Conservation (phyloP, 139 green algal genomes). For the Coelastrella sp. region DNA sequence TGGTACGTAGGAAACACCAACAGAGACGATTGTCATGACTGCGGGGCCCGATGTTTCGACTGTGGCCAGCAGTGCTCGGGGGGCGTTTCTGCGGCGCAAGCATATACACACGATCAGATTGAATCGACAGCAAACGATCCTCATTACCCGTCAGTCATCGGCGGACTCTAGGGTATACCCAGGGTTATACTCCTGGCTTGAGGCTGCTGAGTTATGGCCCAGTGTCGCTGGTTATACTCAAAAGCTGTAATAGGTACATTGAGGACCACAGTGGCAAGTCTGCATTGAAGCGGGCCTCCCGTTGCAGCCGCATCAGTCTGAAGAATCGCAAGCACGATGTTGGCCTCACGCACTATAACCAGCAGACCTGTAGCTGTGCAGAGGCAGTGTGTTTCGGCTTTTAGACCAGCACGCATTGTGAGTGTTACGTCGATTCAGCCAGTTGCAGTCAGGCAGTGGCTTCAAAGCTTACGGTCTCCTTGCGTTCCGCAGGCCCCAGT, state of each 20-base stretch:
- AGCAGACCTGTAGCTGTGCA: constrained; percentile 4
- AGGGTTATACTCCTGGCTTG: too few relatives aligned
- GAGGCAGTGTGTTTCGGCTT: constrained; percentile 9
- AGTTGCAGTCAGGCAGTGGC: background rate
- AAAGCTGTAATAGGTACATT: background rate
- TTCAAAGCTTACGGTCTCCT: background rate
- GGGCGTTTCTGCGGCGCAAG: too few relatives aligned
- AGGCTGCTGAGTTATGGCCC: too few relatives aligned
- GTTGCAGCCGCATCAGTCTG: constrained; percentile 13
- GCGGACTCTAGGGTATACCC: too few relatives aligned
- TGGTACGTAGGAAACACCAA: too few relatives aligned
- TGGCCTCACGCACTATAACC: constrained; percentile 36
- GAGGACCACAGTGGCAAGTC: background rate
- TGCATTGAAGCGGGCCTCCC: background rate
- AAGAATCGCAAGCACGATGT: constrained; percentile 15
- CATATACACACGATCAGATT: too few relatives aligned
- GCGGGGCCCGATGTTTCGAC: too few relatives aligned
- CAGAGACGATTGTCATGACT: too few relatives aligned
- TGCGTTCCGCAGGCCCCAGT: constrained; percentile 51
- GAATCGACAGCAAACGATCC: too few relatives aligned
- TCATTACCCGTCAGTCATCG: too few relatives aligned
- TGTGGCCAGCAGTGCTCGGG: too few relatives aligned
- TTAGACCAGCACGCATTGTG: constrained; percentile 24
- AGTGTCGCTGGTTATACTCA: too few relatives aligned
- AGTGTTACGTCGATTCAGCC: background rate